Base-by-base conservation (phyloP, 352 stramenopile species). In the Hyaloperonospora arabidopsidis region DNA sequence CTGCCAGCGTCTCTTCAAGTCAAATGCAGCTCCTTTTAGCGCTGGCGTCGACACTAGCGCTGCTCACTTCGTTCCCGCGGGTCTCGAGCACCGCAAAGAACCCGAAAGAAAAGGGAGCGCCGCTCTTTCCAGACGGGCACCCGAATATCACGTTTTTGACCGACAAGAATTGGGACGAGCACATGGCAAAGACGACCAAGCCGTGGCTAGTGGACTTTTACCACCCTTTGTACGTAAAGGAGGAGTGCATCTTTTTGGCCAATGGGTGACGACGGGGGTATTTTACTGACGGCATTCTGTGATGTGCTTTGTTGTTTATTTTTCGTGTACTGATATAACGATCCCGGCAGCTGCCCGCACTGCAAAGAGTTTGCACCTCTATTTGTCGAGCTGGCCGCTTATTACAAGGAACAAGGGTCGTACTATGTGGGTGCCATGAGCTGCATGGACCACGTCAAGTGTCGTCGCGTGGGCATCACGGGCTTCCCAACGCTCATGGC, bases 391-490 rank as follows among this genome's bases (percentile, higher is more conserved):
- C 52, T 87, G 14, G 81, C 76, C 2, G 76, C 81, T 17, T 82
- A 86, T 57, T 89, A 84, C 74, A 89, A 88, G 61, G 60, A 59
- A n/a, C 64, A 76, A 38, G 74, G 67, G 6, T 74, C 70, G 52
- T 71, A 89, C 34, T 79, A 92, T 57, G 61, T 92, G 6, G 81
- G 81, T 49, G 81, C 81, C 22, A 61, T 92, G 57, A 88, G 76
- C 60, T 92, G 81, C 70, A 92, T 92, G 81, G 79, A 92, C 66
- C 79, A 87, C 63, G 79, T 89, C 51, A 87, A 89, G 61, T 92
- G 81, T 60, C 77, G 79, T 40, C 72, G 76, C 38, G 77, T 87
- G 32, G 73, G 63, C 12, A 86, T 92, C 57, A 92, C 84, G 57
- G 81, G 81, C 12, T 92, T 92, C 59, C 81, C 81, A 28, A 88